Percentiles rank a stretch among this genome's conserved stretches.
These are phyloP conservation scores for Athelia sp. DNA, from an alignment of 1,284 basidiomycete genomes.

Conservation along the genomic window DNA sequence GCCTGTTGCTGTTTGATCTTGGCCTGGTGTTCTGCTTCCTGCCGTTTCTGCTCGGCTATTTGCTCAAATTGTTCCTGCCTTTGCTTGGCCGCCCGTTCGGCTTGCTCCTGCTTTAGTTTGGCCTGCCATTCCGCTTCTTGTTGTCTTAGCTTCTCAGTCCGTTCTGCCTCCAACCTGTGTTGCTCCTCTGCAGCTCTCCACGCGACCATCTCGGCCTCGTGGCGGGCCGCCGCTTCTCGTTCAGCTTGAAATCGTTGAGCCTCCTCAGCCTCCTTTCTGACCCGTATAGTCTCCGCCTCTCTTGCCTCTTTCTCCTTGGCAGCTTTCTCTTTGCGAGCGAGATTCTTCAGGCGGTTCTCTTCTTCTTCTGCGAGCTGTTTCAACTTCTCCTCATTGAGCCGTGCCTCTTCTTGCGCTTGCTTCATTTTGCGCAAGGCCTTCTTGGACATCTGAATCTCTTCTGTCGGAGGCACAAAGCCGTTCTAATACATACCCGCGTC, in stretches of 20 bases:
- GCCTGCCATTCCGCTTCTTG: conserved; percentile 11
- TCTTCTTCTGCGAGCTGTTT: conserved; percentile 21
- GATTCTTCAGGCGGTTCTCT: background rate
- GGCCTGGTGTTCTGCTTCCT: no score
- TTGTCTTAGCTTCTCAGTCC: conserved; percentile 5
- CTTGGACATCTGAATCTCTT: conserved; percentile 21
- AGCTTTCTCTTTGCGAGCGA: conserved; percentile 9
- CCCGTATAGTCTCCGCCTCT: background rate
- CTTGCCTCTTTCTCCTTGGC: conserved; percentile 2
- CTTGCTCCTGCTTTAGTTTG: background rate
- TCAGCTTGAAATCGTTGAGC: conserved; percentile 10
- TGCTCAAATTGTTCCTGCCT: background rate
- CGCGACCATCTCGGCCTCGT: conserved; percentile 9
- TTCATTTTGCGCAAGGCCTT: conserved; percentile 20
- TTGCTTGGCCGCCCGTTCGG: background rate
- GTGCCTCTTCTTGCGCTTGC: conserved; percentile 13
- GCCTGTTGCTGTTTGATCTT: no score
- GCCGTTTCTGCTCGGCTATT: conserved; percentile 1
- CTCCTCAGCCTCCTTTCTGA: conserved; percentile 3
- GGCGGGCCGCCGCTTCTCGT: conserved; percentile 12
- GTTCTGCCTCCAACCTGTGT: conserved; percentile 4
- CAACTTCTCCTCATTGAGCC: conserved; percentile 17
- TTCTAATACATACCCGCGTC: conserved; percentile 18
- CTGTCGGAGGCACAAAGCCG: conserved; percentile 25
- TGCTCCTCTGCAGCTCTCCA: conserved; percentile 13